Evolutionary conservation across 306 rosid species (phyloP).

Genomic region (Dicorynia guianensis): DNA sequence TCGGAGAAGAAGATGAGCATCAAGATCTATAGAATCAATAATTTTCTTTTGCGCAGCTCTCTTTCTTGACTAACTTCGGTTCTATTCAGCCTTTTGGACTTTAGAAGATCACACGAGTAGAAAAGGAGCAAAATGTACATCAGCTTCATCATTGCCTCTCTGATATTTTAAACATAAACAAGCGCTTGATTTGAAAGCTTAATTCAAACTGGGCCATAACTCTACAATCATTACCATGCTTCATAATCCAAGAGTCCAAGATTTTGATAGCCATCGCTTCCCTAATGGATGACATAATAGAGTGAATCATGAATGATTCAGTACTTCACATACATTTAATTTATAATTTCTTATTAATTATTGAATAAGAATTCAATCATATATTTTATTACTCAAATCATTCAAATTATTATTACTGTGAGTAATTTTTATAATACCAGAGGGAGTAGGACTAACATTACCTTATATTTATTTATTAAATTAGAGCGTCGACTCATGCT

Average conservation of each 20-base stretch:
- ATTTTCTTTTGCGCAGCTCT: not conserved
- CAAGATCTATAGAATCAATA: not conserved
- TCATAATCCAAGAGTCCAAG: not conserved
- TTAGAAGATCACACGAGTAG: not conserved
- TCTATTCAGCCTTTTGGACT: constrained; percentile 31
- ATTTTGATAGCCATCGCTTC: not conserved
- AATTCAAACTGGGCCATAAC: constrained; percentile 18
- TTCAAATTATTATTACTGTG: too few species aligned
- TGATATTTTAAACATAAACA: constrained; percentile 27
- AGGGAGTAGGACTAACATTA: too few species aligned
- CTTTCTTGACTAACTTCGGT: constrained; percentile 24
- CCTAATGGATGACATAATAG: too few species aligned
- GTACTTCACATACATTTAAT: too few species aligned
- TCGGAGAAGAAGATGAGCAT: not conserved
- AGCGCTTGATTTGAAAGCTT: constrained; percentile 14
- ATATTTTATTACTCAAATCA: too few species aligned
- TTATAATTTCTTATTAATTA: too few species aligned
- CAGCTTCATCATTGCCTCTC: constrained; percentile 9
- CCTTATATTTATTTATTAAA: too few species aligned
- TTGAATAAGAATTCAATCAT: too few species aligned
- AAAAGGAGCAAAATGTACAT: not conserved
- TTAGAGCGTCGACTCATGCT: too few species aligned
- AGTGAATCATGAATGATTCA: too few species aligned
- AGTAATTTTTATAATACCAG: too few species aligned
- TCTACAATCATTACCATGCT: not conserved